Conservation (phyloP, 1,284 basidiomycete species). For the Puccinia horiana region DNA sequence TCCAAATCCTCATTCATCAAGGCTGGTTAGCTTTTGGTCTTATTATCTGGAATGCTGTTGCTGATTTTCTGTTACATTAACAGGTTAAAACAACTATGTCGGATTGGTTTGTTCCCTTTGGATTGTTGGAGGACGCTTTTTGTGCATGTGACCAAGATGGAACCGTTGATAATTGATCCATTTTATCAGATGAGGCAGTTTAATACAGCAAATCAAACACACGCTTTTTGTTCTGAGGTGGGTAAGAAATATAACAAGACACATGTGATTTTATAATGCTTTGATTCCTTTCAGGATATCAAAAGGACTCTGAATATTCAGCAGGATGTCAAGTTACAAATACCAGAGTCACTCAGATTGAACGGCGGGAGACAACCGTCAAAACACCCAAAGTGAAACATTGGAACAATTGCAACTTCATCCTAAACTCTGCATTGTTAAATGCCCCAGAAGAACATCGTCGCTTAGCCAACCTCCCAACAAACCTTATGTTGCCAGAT, state of each 20-base stretch:
- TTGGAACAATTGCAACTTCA: neutral
- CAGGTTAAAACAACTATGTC: too few relatives aligned
- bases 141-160: neutral
- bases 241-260: neutral
- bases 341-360: neutral
- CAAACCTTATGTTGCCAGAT: neutral
- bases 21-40: neutral
- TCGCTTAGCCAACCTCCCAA: neutral
- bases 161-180: neutral
- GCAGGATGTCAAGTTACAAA: neutral
- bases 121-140: neutral
- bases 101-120: neutral
- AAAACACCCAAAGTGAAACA: slow-evolving; percentile 1
- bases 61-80: too few relatives aligned
- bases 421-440: neutral
- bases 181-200: slow-evolving; percentile 10
- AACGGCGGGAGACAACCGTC: neutral
- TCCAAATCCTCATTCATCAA: neutral
- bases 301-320: neutral
- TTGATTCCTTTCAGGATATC: too few relatives aligned
- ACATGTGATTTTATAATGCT: neutral
- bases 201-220: neutral
- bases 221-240: neutral
- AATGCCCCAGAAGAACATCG: neutral
- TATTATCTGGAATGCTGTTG: too few relatives aligned